Percentiles rank a stretch among this genome's conserved stretches.
Evolutionary conservation across 371 early-diverging fungal species (phyloP).

Genomic region (Syncephalastrum racemosum): DNA sequence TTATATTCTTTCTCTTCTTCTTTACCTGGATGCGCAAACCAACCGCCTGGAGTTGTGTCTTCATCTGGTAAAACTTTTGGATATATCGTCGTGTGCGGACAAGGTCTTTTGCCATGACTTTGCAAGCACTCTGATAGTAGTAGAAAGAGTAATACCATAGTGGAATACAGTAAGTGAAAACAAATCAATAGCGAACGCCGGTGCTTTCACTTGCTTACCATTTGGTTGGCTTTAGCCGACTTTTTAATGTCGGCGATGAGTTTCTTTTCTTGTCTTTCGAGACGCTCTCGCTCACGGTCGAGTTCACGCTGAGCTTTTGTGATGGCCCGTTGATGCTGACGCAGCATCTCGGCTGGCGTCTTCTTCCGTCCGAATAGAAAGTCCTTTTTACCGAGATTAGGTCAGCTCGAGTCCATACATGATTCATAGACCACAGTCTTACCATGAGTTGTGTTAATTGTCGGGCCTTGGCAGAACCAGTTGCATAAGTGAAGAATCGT

Average conservation of each 20-base stretch:
- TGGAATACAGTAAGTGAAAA: neutral
- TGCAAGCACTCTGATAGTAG: conserved; percentile 72
- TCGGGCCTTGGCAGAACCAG: too few species aligned
- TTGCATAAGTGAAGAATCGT: too few species aligned
- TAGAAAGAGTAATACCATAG: conserved; percentile 1
- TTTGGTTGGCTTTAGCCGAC: conserved; percentile 87
- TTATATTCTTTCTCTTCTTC: neutral
- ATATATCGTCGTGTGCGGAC: conserved; percentile 91
- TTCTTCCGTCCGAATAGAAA: conserved; percentile 68
- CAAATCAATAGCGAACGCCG: neutral
- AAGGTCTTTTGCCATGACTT: conserved; percentile 96
- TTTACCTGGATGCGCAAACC: conserved; percentile 85
- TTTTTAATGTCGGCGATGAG: conserved; percentile 91
- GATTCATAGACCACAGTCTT: too few species aligned
- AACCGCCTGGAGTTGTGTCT: conserved; percentile 93
- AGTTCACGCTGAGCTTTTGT: conserved; percentile 91
- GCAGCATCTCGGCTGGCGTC: conserved; percentile 89
- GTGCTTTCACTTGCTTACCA: conserved; percentile 50
- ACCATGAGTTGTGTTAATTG: too few species aligned
- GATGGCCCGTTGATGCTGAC: conserved; percentile 88
- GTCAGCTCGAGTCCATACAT: too few species aligned
- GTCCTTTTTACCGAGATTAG: conserved; percentile 37
- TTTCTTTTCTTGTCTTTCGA: conserved; percentile 95
- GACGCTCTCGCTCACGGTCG: conserved; percentile 85
- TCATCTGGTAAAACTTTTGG: conserved; percentile 96